These are phyloP conservation scores for Mortierella sp. DNA, from an alignment of 371 early-diverging fungal species.

Conservation along the genomic window DNA sequence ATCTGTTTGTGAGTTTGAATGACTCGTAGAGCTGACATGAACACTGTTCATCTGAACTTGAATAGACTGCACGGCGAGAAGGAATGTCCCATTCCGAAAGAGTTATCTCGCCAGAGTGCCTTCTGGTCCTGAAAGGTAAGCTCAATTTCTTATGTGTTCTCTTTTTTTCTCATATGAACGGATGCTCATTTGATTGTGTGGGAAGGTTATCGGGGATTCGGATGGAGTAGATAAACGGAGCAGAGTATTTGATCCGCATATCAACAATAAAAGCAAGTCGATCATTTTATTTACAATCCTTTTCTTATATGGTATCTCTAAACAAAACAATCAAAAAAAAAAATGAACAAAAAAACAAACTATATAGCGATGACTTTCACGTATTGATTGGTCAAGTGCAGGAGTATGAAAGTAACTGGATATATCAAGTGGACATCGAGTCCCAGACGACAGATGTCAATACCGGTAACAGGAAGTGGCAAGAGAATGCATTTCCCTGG, in stretches of 20 bases:
- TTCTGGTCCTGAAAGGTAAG: conserved; percentile 27
- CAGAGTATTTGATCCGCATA: conserved; percentile 15
- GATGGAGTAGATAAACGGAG: neutral
- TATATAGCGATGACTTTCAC: conserved; percentile 17
- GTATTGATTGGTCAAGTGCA: conserved; percentile 45
- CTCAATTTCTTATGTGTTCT: neutral
- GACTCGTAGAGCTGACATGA: neutral
- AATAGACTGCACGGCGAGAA: conserved; percentile 18
- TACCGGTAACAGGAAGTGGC: conserved; percentile 34
- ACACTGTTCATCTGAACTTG: neutral
- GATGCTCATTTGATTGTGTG: neutral
- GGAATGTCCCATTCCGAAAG: conserved; percentile 21
- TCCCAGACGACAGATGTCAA: conserved; percentile 20
- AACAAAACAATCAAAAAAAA: too few relatives aligned
- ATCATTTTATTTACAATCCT: neutral
- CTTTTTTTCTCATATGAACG: neutral
- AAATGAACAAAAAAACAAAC: neutral
- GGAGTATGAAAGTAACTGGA: conserved; percentile 24
- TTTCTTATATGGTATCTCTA: neutral
- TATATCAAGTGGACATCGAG: conserved; percentile 19
- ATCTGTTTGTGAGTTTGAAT: neutral
- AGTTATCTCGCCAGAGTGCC: conserved; percentile 27
- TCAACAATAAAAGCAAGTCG: neutral
- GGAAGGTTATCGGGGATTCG: neutral
- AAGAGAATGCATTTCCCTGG: neutral